Base-by-base conservation (phyloP, 2,329 filamentous ascomycete species). In the Botryotinia narcissicola region DNA sequence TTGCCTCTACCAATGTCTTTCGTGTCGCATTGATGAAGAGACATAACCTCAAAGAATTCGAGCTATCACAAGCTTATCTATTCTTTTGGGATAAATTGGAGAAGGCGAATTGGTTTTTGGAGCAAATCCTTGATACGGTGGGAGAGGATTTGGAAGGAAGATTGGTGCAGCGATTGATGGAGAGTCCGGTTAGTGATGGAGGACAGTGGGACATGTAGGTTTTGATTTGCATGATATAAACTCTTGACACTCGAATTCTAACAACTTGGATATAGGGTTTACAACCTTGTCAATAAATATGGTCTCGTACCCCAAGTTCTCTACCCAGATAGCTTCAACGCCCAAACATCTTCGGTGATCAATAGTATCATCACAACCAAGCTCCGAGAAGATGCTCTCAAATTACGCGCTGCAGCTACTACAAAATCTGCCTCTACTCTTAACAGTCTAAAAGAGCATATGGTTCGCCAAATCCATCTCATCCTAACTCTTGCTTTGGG, bases 41-140 rank as follows among this genome's bases (percentile, higher is more conserved):
- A 79, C 92, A 97, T 82, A 89, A 90, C 76, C 87, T 97, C 32
- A 88, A 90, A 64, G 86, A 88, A 71, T 97, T 97, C 79, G 93
- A 97, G 85, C 86, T 97, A n/a, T 94, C 91, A 44, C 94, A 97
- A 83, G 87, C 91, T 1, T 97, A 97, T 79, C 87, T 97, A 6
- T 97, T 95, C 84, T 97, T 94, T 86, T 97, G 92, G 91, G 94
- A 97, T 82, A 97, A 97, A 84, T 88, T 97, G 32, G 94, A 97
- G 82, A 97, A 97, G 83, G 87, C 92, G 14, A 97, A 97, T 82
- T 97, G 89, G 85, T 97, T 97, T 84, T 87, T 97, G 29, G 93
- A 97, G 83, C 92, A 93, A 79, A 89, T 95, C 75, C 88, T 97
- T 72, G 90, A 93, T 75, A 97, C 94, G 0, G 87, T 89, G 0